Conservation (phyloP, 2,329 filamentous ascomycete species). For the Trichoderma endophyticum region DNA sequence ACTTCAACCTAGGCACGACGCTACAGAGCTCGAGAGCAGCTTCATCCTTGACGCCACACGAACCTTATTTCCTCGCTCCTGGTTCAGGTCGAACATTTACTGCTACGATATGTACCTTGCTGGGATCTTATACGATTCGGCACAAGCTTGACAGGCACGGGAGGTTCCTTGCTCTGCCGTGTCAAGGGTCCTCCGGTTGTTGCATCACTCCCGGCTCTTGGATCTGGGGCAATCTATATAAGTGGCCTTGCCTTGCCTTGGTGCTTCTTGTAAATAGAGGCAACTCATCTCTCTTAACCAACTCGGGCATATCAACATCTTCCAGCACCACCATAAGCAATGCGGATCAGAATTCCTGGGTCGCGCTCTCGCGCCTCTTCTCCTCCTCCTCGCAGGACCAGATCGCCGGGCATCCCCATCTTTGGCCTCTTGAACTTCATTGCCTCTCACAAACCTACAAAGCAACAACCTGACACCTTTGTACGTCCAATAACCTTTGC, state of each 20-base stretch:
- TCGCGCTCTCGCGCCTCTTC: neutral
- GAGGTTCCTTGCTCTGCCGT: neutral
- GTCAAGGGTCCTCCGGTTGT: neutral
- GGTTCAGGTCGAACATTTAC: neutral
- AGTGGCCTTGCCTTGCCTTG: neutral
- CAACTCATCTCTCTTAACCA: neutral
- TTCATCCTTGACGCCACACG: conserved; percentile 11
- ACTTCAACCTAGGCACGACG: neutral
- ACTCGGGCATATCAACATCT: neutral
- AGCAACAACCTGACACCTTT: neutral
- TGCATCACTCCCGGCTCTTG: neutral
- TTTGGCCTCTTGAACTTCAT: neutral
- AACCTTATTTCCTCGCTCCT: conserved; percentile 5
- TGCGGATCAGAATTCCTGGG: conserved; percentile 5
- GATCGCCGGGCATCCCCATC: neutral
- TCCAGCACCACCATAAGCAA: neutral
- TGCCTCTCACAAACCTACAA: neutral
- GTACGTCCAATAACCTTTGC: neutral
- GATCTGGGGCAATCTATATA: neutral
- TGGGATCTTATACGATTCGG: neutral
- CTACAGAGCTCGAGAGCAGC: conserved; percentile 3
- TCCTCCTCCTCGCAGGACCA: neutral
- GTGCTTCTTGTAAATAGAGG: neutral
- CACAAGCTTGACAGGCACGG: neutral
- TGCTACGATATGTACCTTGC: neutral